Evolutionary conservation across 805 yeast species (phyloP).

Genomic region (Candida ponderosae): DNA sequence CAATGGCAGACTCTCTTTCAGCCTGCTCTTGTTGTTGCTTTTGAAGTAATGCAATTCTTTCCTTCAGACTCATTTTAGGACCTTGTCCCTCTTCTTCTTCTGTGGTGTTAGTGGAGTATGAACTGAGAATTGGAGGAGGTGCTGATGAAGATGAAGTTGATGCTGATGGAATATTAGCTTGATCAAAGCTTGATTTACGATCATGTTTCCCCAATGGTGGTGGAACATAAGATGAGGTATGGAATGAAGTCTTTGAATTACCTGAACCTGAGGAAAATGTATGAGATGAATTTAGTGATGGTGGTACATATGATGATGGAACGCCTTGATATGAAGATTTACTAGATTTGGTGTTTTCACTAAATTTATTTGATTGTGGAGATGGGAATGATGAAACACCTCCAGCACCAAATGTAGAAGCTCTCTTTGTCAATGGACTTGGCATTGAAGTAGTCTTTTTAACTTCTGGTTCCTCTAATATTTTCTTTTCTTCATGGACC

Average conservation of each 20-base stretch:
- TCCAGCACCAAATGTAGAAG: constrained; percentile 8
- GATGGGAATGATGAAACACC: constrained; percentile 6
- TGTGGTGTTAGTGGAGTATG: constrained; percentile 12
- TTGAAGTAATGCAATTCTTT: constrained; percentile 78
- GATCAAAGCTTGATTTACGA: background rate
- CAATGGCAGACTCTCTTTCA: constrained; percentile 56
- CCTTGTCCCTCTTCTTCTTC: constrained; percentile 40
- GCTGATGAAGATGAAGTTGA: constrained; percentile 7
- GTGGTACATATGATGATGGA: constrained; percentile 20
- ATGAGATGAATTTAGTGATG: constrained; percentile 9
- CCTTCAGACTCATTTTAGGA: constrained; percentile 78
- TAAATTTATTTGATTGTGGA: constrained; percentile 8
- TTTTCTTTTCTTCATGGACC: background rate
- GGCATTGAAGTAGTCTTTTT: background rate
- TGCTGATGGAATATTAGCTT: constrained; percentile 4
- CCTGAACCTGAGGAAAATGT: constrained; percentile 1
- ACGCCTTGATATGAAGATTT: constrained; percentile 15
- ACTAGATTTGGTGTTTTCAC: constrained; percentile 3
- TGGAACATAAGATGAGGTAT: constrained; percentile 17
- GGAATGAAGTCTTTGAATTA: constrained; percentile 6
- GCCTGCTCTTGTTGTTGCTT: constrained; percentile 76
- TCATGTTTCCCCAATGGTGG: constrained; percentile 14
- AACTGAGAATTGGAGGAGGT: constrained; percentile 23
- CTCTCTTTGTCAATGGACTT: background rate
- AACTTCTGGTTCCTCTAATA: background rate